Evolutionary conservation across 116 monocot genomes (phyloP), one percentile per base, ranked within the genome.

Genomic region (Trichopus zeylanicus): DNA sequence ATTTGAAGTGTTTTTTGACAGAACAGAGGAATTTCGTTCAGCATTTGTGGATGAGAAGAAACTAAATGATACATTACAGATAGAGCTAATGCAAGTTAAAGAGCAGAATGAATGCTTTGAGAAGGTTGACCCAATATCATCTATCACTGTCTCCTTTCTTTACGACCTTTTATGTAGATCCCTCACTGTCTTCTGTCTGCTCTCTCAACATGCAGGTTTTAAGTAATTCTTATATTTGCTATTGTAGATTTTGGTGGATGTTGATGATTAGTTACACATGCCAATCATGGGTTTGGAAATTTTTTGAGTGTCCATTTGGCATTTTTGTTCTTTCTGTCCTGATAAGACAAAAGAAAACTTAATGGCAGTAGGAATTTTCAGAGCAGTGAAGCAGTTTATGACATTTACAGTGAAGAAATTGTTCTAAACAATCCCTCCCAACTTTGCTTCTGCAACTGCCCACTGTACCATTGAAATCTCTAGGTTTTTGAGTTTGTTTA

Each of bases 21-120:
- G 90, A 66, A 30, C 77, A 59, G 76, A 60, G 51, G 79, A 79
- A 63, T 70, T 82, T 62, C 65, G 79, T 76, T 74, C 69, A 21
- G 62, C 67, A 52, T 77, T 52, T 68, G 11, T 55, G 51, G 66
- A 71, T 47, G 79, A 79, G 52, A 82, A 90, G 71, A 65, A 63
- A 26, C 51, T 64, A 19, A 81, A 74, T 66, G 57, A 58, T 53
- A 33, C 42, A 37, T 56, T 85, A 20, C 65, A 71, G 62, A 66
- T 53, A 53, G 79, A 90, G 51, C 56, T 79, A 23, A 59, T 11
- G 24, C 61, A 69, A 69, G 21, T 79, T 37, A 78, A 85, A 70
- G 74, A 66, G 56, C 60, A 82, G 63, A 74, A 46, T 60, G 78
- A 90, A 59, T 51, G 38, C 46, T 85, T 70, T 57, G 70, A 69